Percentiles rank a stretch among this genome's conserved stretches.
Evolutionary conservation across 2,329 filamentous ascomycete genomes (phyloP).

Genomic region (Penicillium freii): DNA sequence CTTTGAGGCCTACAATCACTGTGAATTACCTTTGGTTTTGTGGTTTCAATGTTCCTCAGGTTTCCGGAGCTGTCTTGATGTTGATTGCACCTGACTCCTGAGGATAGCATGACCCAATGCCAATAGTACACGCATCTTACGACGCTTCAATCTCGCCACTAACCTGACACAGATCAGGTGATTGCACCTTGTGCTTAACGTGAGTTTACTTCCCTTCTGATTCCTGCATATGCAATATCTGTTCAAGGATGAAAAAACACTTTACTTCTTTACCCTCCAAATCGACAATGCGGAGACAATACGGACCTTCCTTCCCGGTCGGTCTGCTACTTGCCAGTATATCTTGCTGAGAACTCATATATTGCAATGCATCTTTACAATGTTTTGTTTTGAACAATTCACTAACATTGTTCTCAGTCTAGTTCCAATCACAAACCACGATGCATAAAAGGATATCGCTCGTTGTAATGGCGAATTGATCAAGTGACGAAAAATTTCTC

Average conservation of each 20-base stretch:
- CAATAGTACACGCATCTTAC: neutral
- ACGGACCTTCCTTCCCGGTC: slow-evolving; percentile 60
- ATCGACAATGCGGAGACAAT: slow-evolving; percentile 66
- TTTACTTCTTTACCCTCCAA: slow-evolving; percentile 65
- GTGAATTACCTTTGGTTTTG: neutral
- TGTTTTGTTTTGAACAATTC: slow-evolving; percentile 1
- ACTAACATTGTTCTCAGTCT: slow-evolving; percentile 5
- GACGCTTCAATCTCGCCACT: slow-evolving; percentile 13
- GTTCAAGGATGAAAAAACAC: slow-evolving; percentile 59
- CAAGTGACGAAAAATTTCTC: slow-evolving; percentile 79
- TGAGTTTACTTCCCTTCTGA: slow-evolving; percentile 25
- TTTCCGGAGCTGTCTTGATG: slow-evolving; percentile 7
- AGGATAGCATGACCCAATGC: slow-evolving; percentile 4
- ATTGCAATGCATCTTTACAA: slow-evolving; percentile 6
- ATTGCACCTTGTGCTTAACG: slow-evolving; percentile 5
- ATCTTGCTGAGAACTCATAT: slow-evolving; percentile 56
- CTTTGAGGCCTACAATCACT: neutral
- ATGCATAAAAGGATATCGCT: slow-evolving; percentile 1
- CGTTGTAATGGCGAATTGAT: slow-evolving; percentile 23
- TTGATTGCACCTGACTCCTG: neutral
- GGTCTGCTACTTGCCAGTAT: slow-evolving; percentile 72
- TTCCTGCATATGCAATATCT: slow-evolving; percentile 13
- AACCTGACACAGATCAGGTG: slow-evolving; percentile 22
- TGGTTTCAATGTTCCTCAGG: neutral
- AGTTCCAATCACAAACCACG: neutral